Conservation (phyloP, 768 basidiomycete genomes). For the Thelephora aurantiotincta region DNA sequence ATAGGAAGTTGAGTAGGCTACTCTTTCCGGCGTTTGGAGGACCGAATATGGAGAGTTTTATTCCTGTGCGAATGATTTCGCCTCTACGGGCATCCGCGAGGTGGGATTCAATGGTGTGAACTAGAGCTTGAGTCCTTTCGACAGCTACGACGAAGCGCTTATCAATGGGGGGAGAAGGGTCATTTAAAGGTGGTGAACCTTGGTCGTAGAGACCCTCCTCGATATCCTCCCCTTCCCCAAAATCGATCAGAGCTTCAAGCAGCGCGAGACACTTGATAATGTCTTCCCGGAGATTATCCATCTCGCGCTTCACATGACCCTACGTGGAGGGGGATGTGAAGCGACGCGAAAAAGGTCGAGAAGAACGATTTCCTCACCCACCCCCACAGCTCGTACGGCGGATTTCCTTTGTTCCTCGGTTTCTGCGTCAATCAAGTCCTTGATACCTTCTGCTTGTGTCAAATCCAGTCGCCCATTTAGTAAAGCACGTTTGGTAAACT, state of each 20-base stretch:
- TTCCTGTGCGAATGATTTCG: conserved; percentile 72
- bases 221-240: conserved; percentile 83
- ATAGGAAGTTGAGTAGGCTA: conserved; percentile 73
- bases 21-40: conserved; percentile 95
- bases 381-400: conserved; percentile 56
- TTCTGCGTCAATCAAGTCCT: conserved; percentile 80
- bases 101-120: conserved; percentile 35
- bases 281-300: conserved; percentile 47
- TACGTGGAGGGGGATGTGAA: conserved; percentile 15
- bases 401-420: conserved; percentile 70
- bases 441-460: conserved; percentile 80
- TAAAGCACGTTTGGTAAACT: conserved; percentile 81
- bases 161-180: not conserved
- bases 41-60: conserved; percentile 79
- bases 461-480: conserved; percentile 70
- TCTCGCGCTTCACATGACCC: conserved; percentile 48
- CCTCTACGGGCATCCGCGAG: conserved; percentile 63
- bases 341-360: conserved; percentile 1
- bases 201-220: conserved; percentile 68
- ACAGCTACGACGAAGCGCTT: conserved; percentile 29
- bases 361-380: conserved; percentile 22
- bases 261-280: conserved; percentile 65
- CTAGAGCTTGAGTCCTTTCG: conserved; percentile 32
- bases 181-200: conserved; percentile 27
- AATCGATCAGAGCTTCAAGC: conserved; percentile 85